Percentiles rank a stretch among this genome's conserved stretches.
phyloP scores from a whole-genome alignment of 257 asterid species.

The Fraxinus cuspidata region DNA sequence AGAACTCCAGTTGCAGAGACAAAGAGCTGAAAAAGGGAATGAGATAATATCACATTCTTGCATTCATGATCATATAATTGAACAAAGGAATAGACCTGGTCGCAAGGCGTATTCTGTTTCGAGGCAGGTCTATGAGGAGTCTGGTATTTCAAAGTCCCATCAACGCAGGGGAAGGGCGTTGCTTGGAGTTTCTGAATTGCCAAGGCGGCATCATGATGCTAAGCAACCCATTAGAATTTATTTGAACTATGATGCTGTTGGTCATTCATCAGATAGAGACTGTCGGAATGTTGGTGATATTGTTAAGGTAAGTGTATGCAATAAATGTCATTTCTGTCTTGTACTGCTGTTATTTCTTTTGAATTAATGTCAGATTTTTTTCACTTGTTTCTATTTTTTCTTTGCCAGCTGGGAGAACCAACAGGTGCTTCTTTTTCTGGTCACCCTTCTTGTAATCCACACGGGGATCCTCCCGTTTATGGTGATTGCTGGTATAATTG shows the following conservation, averaged over 20 bases:
- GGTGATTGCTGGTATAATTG: conserved; percentile 99
- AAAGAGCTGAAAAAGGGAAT: conserved; percentile 42
- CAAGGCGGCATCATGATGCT: conserved; percentile 44
- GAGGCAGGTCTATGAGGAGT: conserved; percentile 66
- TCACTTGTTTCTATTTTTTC: conserved; percentile 23
- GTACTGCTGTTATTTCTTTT: neutral
- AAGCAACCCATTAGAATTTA: conserved; percentile 86
- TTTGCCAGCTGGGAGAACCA: conserved; percentile 92
- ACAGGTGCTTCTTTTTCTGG: conserved; percentile 83
- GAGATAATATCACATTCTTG: conserved; percentile 71
- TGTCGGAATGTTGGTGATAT: conserved; percentile 75
- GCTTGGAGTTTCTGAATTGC: conserved; percentile 50
- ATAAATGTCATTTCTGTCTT: conserved; percentile 7
- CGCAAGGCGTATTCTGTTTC: conserved; percentile 78
- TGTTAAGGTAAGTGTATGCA: conserved; percentile 71
- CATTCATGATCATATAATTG: conserved; percentile 87
- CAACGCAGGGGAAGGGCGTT: conserved; percentile 65
- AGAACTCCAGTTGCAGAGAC: conserved; percentile 44
- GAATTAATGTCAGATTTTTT: conserved; percentile 19
- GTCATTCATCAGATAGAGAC: conserved; percentile 97
- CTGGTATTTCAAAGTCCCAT: conserved; percentile 32
- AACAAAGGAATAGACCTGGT: conserved; percentile 85
- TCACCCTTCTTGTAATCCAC: conserved; percentile 84
- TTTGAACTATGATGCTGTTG: conserved; percentile 96
- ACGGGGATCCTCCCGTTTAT: conserved; percentile 87